A percentile compares a stretch with the other conserved stretches of the same genome.
phyloP scores from a whole-genome alignment of 345 rosid species.

The Ceriops zippeliana region DNA sequence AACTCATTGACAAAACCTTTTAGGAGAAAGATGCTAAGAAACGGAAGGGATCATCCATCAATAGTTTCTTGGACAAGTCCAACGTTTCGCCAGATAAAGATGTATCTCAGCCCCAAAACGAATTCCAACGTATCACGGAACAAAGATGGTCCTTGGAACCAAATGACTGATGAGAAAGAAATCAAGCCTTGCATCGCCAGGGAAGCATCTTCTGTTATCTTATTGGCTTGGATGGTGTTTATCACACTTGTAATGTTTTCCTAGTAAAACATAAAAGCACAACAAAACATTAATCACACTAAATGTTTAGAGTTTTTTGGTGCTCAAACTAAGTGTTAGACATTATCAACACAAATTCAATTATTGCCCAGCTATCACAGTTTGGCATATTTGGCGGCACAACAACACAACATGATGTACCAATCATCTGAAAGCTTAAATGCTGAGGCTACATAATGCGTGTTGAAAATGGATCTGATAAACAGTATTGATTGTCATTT shows the following conservation, averaged over 20 bases:
- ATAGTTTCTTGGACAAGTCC: background rate
- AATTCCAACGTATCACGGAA: background rate
- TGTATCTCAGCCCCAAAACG: background rate
- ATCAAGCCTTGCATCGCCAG: constrained; percentile 62
- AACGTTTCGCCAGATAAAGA: no score
- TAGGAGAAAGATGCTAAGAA: no score
- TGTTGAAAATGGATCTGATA: background rate
- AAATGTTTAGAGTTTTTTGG: background rate
- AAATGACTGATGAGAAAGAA: background rate
- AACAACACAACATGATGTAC: no score
- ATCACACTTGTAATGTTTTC: constrained; percentile 65
- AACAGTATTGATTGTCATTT: background rate
- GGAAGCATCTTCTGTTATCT: constrained; percentile 72
- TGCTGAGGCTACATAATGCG: background rate
- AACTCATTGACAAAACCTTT: no score
- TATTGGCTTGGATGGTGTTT: constrained; percentile 79
- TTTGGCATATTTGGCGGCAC: background rate
- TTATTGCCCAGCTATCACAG: background rate
- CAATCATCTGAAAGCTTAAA: background rate
- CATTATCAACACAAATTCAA: background rate
- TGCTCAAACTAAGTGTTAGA: background rate
- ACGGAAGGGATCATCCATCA: background rate
- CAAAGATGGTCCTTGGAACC: background rate
- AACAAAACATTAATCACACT: background rate
- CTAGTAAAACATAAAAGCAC: constrained; percentile 33